Evolutionary conservation across 2,329 filamentous ascomycete genomes (phyloP).

Genomic region (Emergomyces africanus): DNA sequence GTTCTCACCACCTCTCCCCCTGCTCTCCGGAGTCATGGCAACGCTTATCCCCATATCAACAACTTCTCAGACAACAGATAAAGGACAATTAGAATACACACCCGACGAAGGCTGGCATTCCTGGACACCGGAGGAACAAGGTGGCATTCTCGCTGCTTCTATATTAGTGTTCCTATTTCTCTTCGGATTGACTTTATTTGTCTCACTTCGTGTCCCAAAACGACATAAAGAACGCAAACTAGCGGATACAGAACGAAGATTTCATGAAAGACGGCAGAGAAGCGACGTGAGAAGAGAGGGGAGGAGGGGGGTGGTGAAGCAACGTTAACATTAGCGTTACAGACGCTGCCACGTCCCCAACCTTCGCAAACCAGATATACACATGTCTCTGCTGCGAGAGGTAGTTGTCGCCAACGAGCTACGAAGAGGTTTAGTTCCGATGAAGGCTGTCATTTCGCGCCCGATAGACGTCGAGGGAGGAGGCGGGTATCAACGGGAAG

Average conservation of each 20-base stretch:
- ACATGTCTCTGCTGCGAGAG: background rate
- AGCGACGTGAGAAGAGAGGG: background rate
- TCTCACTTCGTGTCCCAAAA: background rate
- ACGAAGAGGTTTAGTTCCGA: background rate
- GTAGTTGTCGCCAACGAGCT: background rate
- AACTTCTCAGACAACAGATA: background rate
- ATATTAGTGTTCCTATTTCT: slow-evolving; percentile 15
- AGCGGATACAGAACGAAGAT: background rate
- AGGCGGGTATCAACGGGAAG: background rate
- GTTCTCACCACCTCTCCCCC: background rate
- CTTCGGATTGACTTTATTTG: slow-evolving; percentile 10
- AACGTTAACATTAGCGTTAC: background rate
- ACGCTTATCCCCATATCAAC: background rate
- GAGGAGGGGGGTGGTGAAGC: background rate
- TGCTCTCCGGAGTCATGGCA: background rate
- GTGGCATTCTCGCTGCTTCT: slow-evolving; percentile 17
- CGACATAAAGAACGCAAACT: background rate
- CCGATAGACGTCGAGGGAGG: background rate
- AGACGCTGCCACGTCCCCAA: background rate
- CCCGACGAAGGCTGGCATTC: slow-evolving; percentile 11
- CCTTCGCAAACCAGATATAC: background rate
- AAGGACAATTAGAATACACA: background rate
- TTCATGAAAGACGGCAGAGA: background rate
- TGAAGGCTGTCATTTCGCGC: background rate
- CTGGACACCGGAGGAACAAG: slow-evolving; percentile 16